phyloP scores from a whole-genome alignment of 2,329 filamentous ascomycete genomes.

The Penicillium brevicompactum region DNA sequence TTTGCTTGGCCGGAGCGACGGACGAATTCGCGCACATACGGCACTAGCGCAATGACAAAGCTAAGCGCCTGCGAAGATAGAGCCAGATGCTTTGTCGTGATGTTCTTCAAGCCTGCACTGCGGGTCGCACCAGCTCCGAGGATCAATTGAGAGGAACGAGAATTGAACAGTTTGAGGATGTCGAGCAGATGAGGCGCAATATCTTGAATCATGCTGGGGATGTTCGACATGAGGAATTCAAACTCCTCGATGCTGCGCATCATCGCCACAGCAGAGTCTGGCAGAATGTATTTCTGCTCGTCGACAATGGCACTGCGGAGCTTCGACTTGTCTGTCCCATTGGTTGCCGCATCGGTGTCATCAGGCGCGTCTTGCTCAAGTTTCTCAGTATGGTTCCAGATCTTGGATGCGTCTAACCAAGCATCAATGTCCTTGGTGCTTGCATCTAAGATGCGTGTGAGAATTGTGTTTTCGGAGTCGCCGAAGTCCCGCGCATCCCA shows the following conservation, averaged over 20 bases:
- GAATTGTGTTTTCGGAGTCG: conserved; percentile 51
- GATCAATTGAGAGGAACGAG: conserved; percentile 92
- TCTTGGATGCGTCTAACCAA: conserved; percentile 55
- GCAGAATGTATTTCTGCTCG: conserved; percentile 80
- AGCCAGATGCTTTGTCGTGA: conserved; percentile 92
- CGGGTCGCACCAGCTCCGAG: conserved; percentile 89
- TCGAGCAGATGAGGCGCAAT: conserved; percentile 78
- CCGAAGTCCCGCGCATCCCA: conserved; percentile 68
- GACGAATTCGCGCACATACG: conserved; percentile 88
- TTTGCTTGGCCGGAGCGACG: conserved; percentile 67
- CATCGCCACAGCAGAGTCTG: conserved; percentile 78
- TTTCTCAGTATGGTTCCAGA: conserved; percentile 49
- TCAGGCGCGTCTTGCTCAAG: conserved; percentile 25
- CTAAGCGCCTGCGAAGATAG: conserved; percentile 86
- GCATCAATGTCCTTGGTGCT: conserved; percentile 60
- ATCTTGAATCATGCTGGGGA: conserved; percentile 86
- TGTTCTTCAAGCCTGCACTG: conserved; percentile 89
- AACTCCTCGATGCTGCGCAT: conserved; percentile 81
- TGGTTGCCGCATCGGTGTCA: conserved; percentile 41
- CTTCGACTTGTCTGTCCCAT: conserved; percentile 60
- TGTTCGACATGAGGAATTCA: conserved; percentile 77
- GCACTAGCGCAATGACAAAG: conserved; percentile 83
- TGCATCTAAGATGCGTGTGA: conserved; percentile 58
- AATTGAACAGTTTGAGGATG: conserved; percentile 92
- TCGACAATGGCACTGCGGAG: conserved; percentile 76